Evolutionary conservation across 495 filamentous ascomycete genomes (phyloP), one percentile per base, ranked within the genome.

Genomic region (Annulohypoxylon bovei): DNA sequence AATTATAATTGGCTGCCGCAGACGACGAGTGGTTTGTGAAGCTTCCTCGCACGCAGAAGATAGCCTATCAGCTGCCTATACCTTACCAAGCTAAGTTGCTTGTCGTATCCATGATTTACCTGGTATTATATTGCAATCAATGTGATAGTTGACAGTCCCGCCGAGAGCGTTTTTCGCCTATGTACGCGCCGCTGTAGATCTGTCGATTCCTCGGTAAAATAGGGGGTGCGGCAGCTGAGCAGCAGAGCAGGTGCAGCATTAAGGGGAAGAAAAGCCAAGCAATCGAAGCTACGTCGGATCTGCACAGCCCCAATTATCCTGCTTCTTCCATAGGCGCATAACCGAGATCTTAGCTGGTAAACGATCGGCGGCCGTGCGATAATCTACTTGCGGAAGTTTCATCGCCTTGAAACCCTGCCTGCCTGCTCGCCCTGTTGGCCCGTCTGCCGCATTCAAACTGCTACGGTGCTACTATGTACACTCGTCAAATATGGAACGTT

Each of bases 191-290:
- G 18, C 60, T 40, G 39, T 11, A 35, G 50, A 71, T 71, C 62
- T 40, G 50, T 49, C 56, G 57, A 56, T 28, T 70, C 23, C 14
- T 57, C 56, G 68, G 67, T 61, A 47, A 62, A 47, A 30, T 18
- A n/a, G n/a, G n/a, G n/a, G n/a, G n/a, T n/a, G n/a, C n/a, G n/a
- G 27, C 49, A 50, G 50, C 40, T 25, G 25, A 4, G 9, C 20
- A 40, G 39, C 16, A 18, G 39, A 42, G n/a, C n/a, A n/a, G n/a
- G n/a, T n/a, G 35, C 20, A 12, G 11, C 25, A 22, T 6, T 58
- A n/a, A 39, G 20, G 39, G 23, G n/a, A 16, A 11, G 7, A 3
- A 23, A 12, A 54, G 68, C 68, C 68, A 66, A 71, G 68, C 44
- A 37, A 20, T 39, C 12, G 33, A 46, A 49, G 40, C 58, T 62